Base-by-base conservation (phyloP, 2,329 filamentous ascomycete genomes). In the Plenodomus biglobosus region DNA sequence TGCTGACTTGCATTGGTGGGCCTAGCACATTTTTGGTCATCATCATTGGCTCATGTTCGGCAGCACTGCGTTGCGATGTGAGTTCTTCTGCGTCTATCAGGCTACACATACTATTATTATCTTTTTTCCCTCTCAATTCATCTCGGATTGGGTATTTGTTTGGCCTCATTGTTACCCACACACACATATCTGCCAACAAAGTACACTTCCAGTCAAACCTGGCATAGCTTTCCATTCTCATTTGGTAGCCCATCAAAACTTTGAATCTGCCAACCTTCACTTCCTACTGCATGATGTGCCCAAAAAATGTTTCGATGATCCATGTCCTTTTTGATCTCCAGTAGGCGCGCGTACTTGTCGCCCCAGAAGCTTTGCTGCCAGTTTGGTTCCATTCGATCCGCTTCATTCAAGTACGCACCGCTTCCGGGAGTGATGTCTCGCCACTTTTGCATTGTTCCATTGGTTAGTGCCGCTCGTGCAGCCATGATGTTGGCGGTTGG, bases 351-450 rank as follows among this genome's bases (percentile, higher is more conserved):
- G 42, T 59, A 59, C 8, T 56, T 56, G 8, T 52, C 47, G 1
- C 54, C 56, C 46, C 48, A 59, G 37, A 57, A 59, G 17, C 42
- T 46, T 17, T 44, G 15, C 36, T 56, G 45, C 54, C 54, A 59
- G 19, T 55, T 27, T 15, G 54, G 52, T 41, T 59, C 52, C 20
- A 47, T 21, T 1, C 46, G 40, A 50, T 57, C 50, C 16, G 51
- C 56, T 38, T 59, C 56, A 30, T 59, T 59, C n/a, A 57, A n/a
- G 32, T 59, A 59, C n/a, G 56, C 63, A 11, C 68, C 66, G 17
- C 59, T 59, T 1, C 57, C 52, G 1, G 58, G 56, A 8, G 58
- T 56, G 10, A 64, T 32, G 30, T 62, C 58, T 13, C 63, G 56
- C 59, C 59, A 64, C 42, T 55, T 58, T 44, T 58, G 46, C 59